These are phyloP conservation scores for Favolaschia claudopus DNA, from an alignment of 768 basidiomycete species.

Conservation along the genomic window DNA sequence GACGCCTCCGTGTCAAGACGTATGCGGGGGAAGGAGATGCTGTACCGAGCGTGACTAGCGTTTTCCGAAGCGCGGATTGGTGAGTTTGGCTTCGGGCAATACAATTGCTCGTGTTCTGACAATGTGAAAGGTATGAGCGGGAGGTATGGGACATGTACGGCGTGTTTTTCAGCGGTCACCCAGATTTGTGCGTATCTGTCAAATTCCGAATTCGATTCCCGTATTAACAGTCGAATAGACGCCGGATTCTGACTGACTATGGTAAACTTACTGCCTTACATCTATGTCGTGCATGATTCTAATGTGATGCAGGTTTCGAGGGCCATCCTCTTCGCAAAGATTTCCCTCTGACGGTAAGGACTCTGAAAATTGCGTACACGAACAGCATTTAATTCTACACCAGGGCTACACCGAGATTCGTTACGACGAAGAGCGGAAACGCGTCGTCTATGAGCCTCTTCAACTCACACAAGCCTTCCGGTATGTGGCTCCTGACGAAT, in stretches of 20 bases:
- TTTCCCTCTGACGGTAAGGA: conserved; percentile 91
- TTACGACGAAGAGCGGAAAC: conserved; percentile 97
- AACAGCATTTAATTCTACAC: conserved; percentile 5
- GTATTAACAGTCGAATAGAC: conserved; percentile 54
- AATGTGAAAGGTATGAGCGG: conserved; percentile 87
- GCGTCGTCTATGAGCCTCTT: conserved; percentile 96
- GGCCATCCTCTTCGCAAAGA: conserved; percentile 98
- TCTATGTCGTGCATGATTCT: conserved; percentile 7
- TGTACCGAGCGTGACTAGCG: conserved; percentile 79
- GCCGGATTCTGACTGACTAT: conserved; percentile 98
- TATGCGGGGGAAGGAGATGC: conserved; percentile 93
- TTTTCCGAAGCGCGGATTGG: conserved; percentile 97
- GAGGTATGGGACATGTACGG: conserved; percentile 99
- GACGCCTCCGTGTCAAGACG: conserved; percentile 95
- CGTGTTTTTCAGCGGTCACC: conserved; percentile 95
- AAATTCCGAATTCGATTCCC: background rate
- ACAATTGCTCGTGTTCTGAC: too few relatives aligned
- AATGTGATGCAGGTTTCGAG: conserved; percentile 75
- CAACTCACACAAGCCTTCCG: conserved; percentile 98
- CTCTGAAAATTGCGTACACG: background rate
- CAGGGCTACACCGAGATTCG: conserved; percentile 99
- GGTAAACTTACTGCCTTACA: conserved; percentile 54
- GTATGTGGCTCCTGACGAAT: conserved; percentile 52
- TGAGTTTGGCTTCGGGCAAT: too few relatives aligned
- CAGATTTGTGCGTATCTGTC: conserved; percentile 83